Evolutionary conservation across 192 early-diverging fungal genomes (phyloP).

Genomic region (Coemansia sp.): DNA sequence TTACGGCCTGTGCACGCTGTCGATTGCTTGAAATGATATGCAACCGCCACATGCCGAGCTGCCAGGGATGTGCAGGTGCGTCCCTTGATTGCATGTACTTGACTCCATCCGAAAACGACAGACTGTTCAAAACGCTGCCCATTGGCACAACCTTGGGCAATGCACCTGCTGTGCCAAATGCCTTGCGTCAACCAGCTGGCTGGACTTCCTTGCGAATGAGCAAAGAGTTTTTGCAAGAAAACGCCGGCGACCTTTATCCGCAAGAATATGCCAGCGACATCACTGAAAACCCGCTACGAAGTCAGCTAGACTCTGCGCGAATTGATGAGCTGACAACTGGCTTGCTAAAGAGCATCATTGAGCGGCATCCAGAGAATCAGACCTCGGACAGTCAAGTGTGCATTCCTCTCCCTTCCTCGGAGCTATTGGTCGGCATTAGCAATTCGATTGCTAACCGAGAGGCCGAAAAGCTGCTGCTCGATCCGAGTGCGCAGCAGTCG

Average conservation of each 20-base stretch:
- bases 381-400: background rate
- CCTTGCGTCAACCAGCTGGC: background rate
- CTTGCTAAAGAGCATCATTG: constrained; percentile 3
- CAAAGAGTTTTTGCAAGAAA: constrained; percentile 22
- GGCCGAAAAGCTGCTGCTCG: background rate
- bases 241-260: background rate
- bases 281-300: constrained; percentile 12
- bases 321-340: background rate
- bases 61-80: constrained; percentile 7
- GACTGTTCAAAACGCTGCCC: constrained; percentile 12
- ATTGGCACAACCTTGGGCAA: background rate
- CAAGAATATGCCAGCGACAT: constrained; percentile 12
- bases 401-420: constrained; percentile 41
- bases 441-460: constrained; percentile 14
- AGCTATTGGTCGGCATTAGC: constrained; percentile 36
- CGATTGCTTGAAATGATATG: constrained; percentile 16
- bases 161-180: background rate
- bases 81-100: constrained; percentile 13
- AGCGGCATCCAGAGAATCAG: constrained; percentile 1
- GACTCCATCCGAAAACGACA: constrained; percentile 6
- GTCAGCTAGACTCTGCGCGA: background rate
- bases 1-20: constrained; percentile 35
- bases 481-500: background rate
- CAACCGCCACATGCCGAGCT: background rate
- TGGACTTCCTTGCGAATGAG: constrained; percentile 11